phyloP scores from a whole-genome alignment of 179 eudicot genomes.

The Actinidia polygama region DNA sequence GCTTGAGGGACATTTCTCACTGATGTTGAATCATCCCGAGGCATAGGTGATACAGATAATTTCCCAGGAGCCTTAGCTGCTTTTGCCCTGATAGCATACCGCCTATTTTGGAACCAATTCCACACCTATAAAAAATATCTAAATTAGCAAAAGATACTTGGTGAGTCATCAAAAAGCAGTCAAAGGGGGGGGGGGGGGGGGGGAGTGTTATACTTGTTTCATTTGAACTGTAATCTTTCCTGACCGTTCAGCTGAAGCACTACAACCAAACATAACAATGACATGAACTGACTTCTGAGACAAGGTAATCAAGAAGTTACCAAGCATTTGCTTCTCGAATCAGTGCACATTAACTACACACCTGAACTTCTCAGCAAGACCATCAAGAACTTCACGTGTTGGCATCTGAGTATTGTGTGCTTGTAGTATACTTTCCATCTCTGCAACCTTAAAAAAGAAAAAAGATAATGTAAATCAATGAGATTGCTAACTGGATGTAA shows the following conservation, averaged over 20 bases:
- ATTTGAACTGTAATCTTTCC: conserved; percentile 76
- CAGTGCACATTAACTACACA: conserved; percentile 22
- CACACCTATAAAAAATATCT: conserved; percentile 55
- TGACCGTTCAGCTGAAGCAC: conserved; percentile 66
- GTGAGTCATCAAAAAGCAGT: conserved; percentile 8
- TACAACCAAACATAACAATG: conserved; percentile 34
- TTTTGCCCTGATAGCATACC: conserved; percentile 88
- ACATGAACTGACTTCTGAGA: conserved; percentile 11
- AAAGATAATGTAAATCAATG: background rate
- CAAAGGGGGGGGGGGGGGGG: too few species aligned
- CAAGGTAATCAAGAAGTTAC: conserved; percentile 2
- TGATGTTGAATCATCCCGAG: conserved; percentile 51
- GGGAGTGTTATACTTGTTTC: conserved; percentile 65
- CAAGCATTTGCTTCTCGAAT: background rate
- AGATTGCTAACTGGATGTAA: background rate
- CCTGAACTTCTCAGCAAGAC: conserved; percentile 83
- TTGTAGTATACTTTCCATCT: conserved; percentile 79
- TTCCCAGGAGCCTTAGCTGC: conserved; percentile 57
- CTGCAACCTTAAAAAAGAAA: conserved; percentile 56
- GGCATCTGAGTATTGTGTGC: conserved; percentile 62
- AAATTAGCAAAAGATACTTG: conserved; percentile 4
- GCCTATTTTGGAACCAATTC: conserved; percentile 98
- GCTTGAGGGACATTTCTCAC: conserved; percentile 55
- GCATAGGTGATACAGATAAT: conserved; percentile 41
- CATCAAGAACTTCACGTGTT: conserved; percentile 61